phyloP scores from a whole-genome alignment of 768 basidiomycete species.

The Lactarius pseudohatsudake region DNA sequence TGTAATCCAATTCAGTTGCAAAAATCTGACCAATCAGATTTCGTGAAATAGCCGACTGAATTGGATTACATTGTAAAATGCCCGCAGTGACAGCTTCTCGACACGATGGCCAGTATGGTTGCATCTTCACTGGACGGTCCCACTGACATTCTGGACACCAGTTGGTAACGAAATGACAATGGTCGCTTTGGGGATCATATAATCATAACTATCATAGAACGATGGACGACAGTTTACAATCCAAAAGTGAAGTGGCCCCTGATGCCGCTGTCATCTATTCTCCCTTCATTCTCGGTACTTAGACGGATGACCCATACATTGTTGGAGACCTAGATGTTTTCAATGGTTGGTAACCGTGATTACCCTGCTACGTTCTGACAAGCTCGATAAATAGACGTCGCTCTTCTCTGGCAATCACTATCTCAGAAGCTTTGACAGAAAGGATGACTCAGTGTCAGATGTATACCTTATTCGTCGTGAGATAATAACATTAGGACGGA shows the following conservation, averaged over 20 bases:
- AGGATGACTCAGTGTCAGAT: not conserved
- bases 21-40: too few relatives aligned
- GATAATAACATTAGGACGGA: constrained; percentile 13
- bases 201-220: not conserved
- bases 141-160: not conserved
- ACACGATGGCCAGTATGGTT: not conserved
- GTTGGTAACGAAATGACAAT: not conserved
- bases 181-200: not conserved
- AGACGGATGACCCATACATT: not conserved
- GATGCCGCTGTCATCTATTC: not conserved
- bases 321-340: not conserved
- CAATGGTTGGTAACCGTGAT: not conserved
- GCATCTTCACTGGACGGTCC: not conserved
- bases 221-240: too few relatives aligned
- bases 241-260: not conserved
- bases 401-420: not conserved
- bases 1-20: too few relatives aligned
- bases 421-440: not conserved
- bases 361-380: not conserved
- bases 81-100: not conserved
- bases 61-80: too few relatives aligned
- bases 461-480: constrained; percentile 9
- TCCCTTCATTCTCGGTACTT: not conserved
- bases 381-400: not conserved
- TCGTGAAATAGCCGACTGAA: too few relatives aligned